Conservation (phyloP, 805 yeast genomes). For the Teunomyces panamensis region DNA sequence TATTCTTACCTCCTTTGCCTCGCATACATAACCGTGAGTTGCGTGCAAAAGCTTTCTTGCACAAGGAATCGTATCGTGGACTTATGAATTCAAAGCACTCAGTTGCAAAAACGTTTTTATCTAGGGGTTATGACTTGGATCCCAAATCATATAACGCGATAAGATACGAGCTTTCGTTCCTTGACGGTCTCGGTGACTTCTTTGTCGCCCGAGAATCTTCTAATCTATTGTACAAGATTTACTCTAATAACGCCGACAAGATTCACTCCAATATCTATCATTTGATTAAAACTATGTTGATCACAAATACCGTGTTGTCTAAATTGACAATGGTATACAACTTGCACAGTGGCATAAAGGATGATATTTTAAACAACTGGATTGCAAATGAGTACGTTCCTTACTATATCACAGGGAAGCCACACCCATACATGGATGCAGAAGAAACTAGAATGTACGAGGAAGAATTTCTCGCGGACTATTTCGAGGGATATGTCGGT, state of each 20-base stretch:
- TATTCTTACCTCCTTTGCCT: slow-evolving; percentile 35
- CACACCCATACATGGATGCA: slow-evolving; percentile 7
- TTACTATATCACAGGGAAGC: slow-evolving; percentile 11
- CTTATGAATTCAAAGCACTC: slow-evolving; percentile 25
- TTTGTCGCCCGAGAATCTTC: slow-evolving; percentile 37
- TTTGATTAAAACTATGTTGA: slow-evolving; percentile 29
- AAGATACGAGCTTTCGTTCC: slow-evolving; percentile 34
- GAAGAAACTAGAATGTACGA: slow-evolving; percentile 26
- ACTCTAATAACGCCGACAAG: slow-evolving; percentile 8
- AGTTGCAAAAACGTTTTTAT: slow-evolving; percentile 19
- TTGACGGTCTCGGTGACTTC: slow-evolving; percentile 43
- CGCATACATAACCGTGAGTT: slow-evolving; percentile 24
- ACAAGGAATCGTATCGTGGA: slow-evolving; percentile 35
- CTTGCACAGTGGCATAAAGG: slow-evolving; percentile 33
- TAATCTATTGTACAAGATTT: slow-evolving; percentile 29
- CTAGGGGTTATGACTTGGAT: slow-evolving; percentile 17
- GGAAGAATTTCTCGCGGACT: slow-evolving; percentile 42
- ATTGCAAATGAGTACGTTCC: slow-evolving; percentile 29
- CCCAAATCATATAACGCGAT: slow-evolving; percentile 19
- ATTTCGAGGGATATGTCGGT: slow-evolving; percentile 43
- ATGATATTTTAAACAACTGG: slow-evolving; percentile 19
- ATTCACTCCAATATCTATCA: slow-evolving; percentile 17
- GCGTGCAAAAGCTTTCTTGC: slow-evolving; percentile 34
- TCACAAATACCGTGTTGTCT: slow-evolving; percentile 37
- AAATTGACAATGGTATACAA: slow-evolving; percentile 35